Percentiles rank a stretch among this genome's conserved stretches.
Conservation (phyloP, 1,139 yeast species). For the Saccharomycopsis hybrid region DNA sequence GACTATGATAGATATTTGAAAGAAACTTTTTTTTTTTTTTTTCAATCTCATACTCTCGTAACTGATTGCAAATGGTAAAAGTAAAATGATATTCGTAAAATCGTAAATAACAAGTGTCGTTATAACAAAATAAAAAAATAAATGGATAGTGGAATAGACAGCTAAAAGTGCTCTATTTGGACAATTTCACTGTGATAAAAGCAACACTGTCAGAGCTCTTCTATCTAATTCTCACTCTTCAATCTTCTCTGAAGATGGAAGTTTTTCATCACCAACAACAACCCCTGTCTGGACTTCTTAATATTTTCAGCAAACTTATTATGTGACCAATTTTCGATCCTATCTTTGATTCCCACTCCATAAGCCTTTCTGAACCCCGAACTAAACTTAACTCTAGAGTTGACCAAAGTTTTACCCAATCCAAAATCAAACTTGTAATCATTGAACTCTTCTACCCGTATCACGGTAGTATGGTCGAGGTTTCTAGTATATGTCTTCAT, state of each 20-base stretch:
- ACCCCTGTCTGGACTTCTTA: constrained; percentile 61
- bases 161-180: too few relatives aligned
- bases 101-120: too few relatives aligned
- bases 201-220: too few relatives aligned
- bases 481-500: constrained; percentile 76
- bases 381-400: constrained; percentile 58
- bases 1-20: too few relatives aligned
- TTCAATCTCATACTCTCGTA: too few relatives aligned
- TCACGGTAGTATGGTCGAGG: constrained; percentile 74
- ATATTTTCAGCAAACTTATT: constrained; percentile 63
- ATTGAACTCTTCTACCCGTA: constrained; percentile 75
- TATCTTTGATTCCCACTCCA: constrained; percentile 54
- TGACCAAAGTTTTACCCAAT: constrained; percentile 34
- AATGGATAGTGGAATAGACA: too few relatives aligned
- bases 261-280: constrained; percentile 69
- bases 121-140: too few relatives aligned
- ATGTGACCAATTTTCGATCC: constrained; percentile 81
- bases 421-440: constrained; percentile 36
- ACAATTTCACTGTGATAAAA: too few relatives aligned
- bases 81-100: too few relatives aligned
- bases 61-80: too few relatives aligned
- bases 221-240: too few relatives aligned
- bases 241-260: constrained; percentile 23
- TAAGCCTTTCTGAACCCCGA: constrained; percentile 46
- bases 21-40: too few relatives aligned